Evolutionary conservation across 495 filamentous ascomycete species (phyloP).

Genomic region (Podospora appendiculata): DNA sequence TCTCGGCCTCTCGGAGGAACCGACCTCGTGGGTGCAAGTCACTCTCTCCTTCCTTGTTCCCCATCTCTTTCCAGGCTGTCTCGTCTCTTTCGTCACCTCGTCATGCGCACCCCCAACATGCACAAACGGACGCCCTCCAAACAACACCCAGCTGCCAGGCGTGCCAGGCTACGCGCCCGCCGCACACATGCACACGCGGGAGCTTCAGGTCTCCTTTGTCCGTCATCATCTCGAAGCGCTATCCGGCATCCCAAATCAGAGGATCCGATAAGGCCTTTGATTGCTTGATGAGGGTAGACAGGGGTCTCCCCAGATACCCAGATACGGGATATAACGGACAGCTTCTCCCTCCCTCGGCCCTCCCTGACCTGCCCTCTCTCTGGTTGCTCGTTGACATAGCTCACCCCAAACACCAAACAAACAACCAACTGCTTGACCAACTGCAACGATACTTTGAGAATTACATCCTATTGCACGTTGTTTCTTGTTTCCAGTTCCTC

Average conservation of each 20-base stretch:
- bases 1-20: neutral
- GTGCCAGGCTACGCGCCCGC: no score
- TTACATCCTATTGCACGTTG: neutral
- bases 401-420: neutral
- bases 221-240: no score
- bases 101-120: slow-evolving; percentile 4
- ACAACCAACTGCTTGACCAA: neutral
- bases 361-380: neutral
- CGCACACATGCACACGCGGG: no score
- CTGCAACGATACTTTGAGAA: neutral
- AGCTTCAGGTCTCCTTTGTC: no score
- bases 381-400: neutral
- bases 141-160: no score
- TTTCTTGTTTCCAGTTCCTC: neutral
- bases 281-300: neutral
- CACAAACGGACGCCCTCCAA: neutral
- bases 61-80: no score
- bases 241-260: neutral
- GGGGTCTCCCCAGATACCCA: neutral
- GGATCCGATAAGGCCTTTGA: neutral
- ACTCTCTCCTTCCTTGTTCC: no score
- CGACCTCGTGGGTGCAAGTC: neutral
- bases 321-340: neutral
- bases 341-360: neutral
- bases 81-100: slow-evolving; percentile 3